Percentiles rank a stretch among this genome's conserved stretches.
Conservation (phyloP, 352 stramenopile species). For the Globisporangium lucens region DNA sequence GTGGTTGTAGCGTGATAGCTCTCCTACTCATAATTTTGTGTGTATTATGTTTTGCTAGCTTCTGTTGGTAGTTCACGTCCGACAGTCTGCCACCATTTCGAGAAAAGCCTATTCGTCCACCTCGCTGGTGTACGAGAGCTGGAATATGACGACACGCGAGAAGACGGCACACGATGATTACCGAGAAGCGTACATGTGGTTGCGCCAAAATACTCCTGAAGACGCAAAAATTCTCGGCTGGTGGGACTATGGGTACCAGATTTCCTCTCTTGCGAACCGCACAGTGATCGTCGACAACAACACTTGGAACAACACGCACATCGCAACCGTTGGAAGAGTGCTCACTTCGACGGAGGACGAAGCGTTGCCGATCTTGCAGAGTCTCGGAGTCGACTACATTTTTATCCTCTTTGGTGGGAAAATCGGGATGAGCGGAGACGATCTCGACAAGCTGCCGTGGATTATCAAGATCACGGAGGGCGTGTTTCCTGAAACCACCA, state of each 20-base stretch:
- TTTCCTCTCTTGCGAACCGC: conserved; percentile 77
- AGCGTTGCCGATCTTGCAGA: conserved; percentile 67
- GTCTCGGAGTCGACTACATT: conserved; percentile 79
- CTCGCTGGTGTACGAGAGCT: conserved; percentile 65
- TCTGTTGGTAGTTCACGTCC: conserved; percentile 65
- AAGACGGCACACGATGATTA: conserved; percentile 70
- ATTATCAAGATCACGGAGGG: conserved; percentile 90
- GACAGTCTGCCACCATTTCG: conserved; percentile 57
- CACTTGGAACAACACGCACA: conserved; percentile 97
- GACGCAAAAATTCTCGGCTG: conserved; percentile 76
- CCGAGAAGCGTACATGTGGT: conserved; percentile 80
- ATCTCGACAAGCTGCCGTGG: conserved; percentile 94
- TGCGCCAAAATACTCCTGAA: conserved; percentile 63
- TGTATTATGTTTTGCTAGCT: conserved; percentile 28
- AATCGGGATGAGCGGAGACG: conserved; percentile 71
- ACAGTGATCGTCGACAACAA: conserved; percentile 94
- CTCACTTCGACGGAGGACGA: conserved; percentile 65
- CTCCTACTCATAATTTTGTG: neutral
- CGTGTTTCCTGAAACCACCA: conserved; percentile 75
- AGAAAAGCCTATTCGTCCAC: conserved; percentile 80
- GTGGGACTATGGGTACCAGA: conserved; percentile 89
- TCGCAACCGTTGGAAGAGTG: conserved; percentile 91
- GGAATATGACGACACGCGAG: conserved; percentile 43
- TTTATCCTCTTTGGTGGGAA: conserved; percentile 74
- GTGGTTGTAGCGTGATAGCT: neutral